phyloP scores from a whole-genome alignment of 495 filamentous ascomycete genomes.

The Daldinia bambusicola region DNA sequence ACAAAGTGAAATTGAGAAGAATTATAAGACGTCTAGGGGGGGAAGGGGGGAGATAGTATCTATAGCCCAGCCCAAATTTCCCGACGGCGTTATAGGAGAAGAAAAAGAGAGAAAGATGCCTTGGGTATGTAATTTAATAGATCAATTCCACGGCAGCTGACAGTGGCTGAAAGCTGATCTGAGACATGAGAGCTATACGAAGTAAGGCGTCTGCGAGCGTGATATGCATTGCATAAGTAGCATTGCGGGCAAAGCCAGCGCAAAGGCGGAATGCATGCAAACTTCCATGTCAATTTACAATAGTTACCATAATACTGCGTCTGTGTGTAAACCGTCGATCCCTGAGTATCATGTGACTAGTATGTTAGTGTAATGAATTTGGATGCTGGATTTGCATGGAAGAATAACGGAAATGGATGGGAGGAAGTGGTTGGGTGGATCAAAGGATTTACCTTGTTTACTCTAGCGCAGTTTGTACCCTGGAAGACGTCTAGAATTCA shows the following conservation, averaged over 20 bases:
- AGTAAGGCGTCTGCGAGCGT: neutral
- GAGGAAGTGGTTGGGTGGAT: neutral
- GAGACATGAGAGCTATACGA: neutral
- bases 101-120: neutral
- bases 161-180: slow-evolving; percentile 11
- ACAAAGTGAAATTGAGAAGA: neutral
- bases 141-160: neutral
- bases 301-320: too few relatives aligned
- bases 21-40: slow-evolving; percentile 10
- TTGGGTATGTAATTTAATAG: neutral
- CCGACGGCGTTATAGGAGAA: neutral
- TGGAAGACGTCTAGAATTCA: slow-evolving; percentile 7
- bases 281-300: neutral
- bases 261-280: slow-evolving; percentile 1
- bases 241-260: neutral
- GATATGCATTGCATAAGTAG: neutral
- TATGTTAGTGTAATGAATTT: slow-evolving; percentile 8
- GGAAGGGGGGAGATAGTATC: slow-evolving; percentile 2
- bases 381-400: neutral
- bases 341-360: slow-evolving; percentile 29
- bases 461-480: neutral
- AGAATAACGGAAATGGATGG: neutral
- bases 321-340: neutral
- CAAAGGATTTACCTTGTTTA: neutral
- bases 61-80: slow-evolving; percentile 3